Evolutionary conservation across 805 yeast genomes (phyloP), one percentile per base, ranked within the genome.

Genomic region (Hemisphaericaspora nanyangensis): DNA sequence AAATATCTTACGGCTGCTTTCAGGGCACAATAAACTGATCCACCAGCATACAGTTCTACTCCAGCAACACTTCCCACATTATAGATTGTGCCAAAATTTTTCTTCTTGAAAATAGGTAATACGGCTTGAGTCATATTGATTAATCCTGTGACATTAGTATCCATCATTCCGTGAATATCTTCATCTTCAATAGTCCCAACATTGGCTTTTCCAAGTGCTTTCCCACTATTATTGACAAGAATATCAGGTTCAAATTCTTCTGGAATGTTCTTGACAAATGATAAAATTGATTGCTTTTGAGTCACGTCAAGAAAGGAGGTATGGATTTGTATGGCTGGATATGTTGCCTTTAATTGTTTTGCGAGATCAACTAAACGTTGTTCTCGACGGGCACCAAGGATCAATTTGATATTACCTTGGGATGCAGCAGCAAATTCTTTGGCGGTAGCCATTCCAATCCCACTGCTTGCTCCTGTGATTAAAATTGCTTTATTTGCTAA

Each of bases 391-490:
- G 71, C 71, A 5, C 69, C 60, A 44, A 65, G 55, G 26, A 65
- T 54, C 41, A 65, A 55, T 45, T 50, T 61, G 42, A 65, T 55
- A 26, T 61, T 49, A 15, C 71, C 71, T 39, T 62, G 56, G 29
- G 69, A 55, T 16, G 70, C 68, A 7, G 54, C 42, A 3, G 72
- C 72, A 48, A 65, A 63, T 39, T 63, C 68, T 38, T 50, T 54
- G 5, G 68, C 70, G 4, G 68, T 61, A 20, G 72, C 70, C 31
- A 56, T 65, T n/a, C 72, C 72, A 41, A 65, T 65, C n/a, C 72
- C 72, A 3, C 68, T 55, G 10, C 67, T 60, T 12, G 70, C 72
- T 5, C 72, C 72, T 6, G 72, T 65, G 33, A 65, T 61, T 30
- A 65, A 52, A 7, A 65, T 47, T 39, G 60, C 56, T 45, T 63